Evolutionary conservation across 148 eudicot species (phyloP).

Genomic region (Vaccinium corymbosum): DNA sequence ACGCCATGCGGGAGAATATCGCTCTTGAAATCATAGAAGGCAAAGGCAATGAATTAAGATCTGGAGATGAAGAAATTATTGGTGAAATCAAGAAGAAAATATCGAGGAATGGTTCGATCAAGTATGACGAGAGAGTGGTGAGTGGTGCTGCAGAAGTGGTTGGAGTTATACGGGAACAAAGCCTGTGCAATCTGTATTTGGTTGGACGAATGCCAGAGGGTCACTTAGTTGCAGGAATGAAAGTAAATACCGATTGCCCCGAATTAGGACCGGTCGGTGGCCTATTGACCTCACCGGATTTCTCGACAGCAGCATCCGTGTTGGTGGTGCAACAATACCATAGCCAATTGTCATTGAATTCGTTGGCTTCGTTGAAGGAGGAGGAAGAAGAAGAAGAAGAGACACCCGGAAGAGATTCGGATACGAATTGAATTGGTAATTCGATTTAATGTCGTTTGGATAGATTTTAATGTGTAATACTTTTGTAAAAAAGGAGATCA

Average conservation of each 20-base stretch:
- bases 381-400: conserved; percentile 13
- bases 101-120: conserved; percentile 30
- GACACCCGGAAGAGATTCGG: conserved; percentile 18
- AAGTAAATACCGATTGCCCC: conserved; percentile 41
- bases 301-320: conserved; percentile 54
- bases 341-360: conserved; percentile 19
- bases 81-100: conserved; percentile 27
- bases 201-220: conserved; percentile 71
- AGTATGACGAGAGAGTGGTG: conserved; percentile 50
- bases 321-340: conserved; percentile 63
- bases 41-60: conserved; percentile 11
- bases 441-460: not conserved
- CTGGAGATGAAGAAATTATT: conserved; percentile 39
- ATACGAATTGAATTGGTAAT: conserved; percentile 13
- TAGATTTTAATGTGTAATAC: not conserved
- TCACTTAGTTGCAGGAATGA: conserved; percentile 30
- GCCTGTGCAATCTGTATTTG: conserved; percentile 46
- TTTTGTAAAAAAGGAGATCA: not conserved
- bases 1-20: conserved; percentile 30
- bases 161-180: conserved; percentile 29
- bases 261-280: conserved; percentile 64
- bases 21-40: conserved; percentile 28
- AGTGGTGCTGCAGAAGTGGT: conserved; percentile 28
- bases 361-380: conserved; percentile 27
- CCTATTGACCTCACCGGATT: conserved; percentile 44